Evolutionary conservation across 2,329 filamentous ascomycete genomes (phyloP), one percentile per base, ranked within the genome.

Genomic region (Fusarium pilosicola): DNA sequence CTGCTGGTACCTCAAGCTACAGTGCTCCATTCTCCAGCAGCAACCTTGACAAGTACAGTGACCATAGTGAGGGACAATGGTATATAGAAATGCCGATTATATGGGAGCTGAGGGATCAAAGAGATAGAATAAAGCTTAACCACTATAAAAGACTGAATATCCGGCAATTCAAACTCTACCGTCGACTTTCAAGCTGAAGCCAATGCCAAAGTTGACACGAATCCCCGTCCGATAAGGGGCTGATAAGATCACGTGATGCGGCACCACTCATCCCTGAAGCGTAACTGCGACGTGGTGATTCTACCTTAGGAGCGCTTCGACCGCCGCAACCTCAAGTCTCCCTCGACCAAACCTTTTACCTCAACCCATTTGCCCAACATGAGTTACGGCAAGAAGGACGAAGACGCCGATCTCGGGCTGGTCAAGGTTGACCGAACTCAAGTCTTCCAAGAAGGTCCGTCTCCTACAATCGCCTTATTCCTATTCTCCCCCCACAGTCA

Each of bases 341-440:
- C 78, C 75, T 78, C 75, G 77, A 80, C 78, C 76, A 77, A 75
- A 76, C 74, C 76, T 63, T 49, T 66, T 26, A 64, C 74, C 73
- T 72, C 76, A 75, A 79, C 77, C 78, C 77, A 79, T 78, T 79
- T 80, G 84, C 85, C 85, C 86, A 91, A 78, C 81, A 97, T 97
- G 95, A 96, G 93, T 86, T 97, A 96, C 90, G 92, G 96, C 88
- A 99, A 99, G 88, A 98, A 97, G 89, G 96, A 99, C 85, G 96
- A 98, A 89, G 96, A 99, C 88, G 94, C 92, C 82, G 96, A 98
- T 83, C 90, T 92, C 83, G 92, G 93, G 82, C 90, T 98, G 87
- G 93, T 98, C 88, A 97, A 96, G 89, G 94, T 98, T 80, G 96
- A 99, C 87, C 93, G 97, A 81, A 98, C 96, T 65, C 95, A 96